Evolutionary conservation across 2,329 filamentous ascomycete genomes (phyloP), one percentile per base, ranked within the genome.

Genomic region (Podosphaera xanthii): DNA sequence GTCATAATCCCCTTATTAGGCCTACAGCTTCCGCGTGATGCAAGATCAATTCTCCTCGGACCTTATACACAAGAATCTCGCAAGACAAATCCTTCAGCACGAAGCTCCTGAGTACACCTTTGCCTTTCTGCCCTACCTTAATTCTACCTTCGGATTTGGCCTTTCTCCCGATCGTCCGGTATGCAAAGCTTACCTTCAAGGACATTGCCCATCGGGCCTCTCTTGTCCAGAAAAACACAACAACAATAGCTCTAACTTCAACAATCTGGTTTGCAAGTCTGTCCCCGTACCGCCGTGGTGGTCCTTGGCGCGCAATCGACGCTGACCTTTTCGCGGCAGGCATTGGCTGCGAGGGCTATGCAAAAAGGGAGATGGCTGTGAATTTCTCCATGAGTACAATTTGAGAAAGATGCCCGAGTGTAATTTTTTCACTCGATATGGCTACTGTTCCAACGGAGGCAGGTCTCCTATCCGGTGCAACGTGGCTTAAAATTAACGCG

Each of bases 361-460:
- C 77, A 98, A 98, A 70, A 97, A 97, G 73, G 92, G 91, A 67
- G 85, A 96, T 69, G 81, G 83, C 65, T 98, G 92, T 81, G 92
- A 98, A 75, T 98, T 97, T 68, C 77, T 97, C 56, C 92, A 98
- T 77, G 92, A 97, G 73, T 98, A 96, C 76, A 97, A 98, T 73
- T 79, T 98, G 65, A 83, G 92, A 63, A 90, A 92, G 72, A 97
- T 97, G 88, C 90, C 92, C 63, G 92, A 97, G 74, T 98, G 92
- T 74, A 94, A 94, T 69, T 94, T 95, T 72, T 97, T 91, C 73
- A 83, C 89, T 60, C 81, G 89, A 62, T 94, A 92, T 69, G 88
- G 88, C 59, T 96, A 94, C 71, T 98, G 92, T 73, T 87, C 86
- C 63, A 95, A 96, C 72, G 92, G 91, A 64, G 67, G 67, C 67